Percentiles rank a stretch among this genome's conserved stretches.
phyloP scores from a whole-genome alignment of 345 rosid genomes.

The Populus pruinosa region DNA sequence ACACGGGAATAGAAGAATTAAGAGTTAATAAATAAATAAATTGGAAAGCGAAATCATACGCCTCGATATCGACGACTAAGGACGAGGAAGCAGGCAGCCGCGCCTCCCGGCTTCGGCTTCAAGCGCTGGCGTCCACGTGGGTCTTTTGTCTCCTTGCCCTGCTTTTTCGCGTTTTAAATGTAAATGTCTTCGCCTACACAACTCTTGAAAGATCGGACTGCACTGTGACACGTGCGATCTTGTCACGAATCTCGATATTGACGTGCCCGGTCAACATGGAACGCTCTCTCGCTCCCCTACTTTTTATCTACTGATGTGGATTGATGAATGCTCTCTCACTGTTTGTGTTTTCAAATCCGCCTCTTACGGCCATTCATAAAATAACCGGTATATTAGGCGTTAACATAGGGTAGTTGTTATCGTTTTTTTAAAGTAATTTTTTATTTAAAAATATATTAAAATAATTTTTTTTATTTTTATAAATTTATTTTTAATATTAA shows the following conservation, averaged over 20 bases:
- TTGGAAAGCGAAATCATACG: neutral
- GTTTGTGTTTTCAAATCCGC: no score
- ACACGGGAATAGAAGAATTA: neutral
- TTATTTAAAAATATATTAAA: no score
- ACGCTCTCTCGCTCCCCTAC: conserved; percentile 27
- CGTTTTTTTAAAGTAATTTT: no score
- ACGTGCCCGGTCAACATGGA: conserved; percentile 26
- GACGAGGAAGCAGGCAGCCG: conserved; percentile 47
- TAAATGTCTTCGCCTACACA: neutral
- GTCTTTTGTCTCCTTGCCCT: conserved; percentile 27
- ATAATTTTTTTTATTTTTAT: no score
- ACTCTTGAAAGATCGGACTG: conserved; percentile 9
- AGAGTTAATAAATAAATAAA: neutral
- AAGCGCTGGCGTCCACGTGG: conserved; percentile 31
- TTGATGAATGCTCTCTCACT: no score
- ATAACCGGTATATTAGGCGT: no score
- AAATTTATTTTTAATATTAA: no score
- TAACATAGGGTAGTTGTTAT: no score
- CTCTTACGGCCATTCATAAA: no score
- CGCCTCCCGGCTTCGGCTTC: conserved; percentile 38
- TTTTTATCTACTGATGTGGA: neutral
- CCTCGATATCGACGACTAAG: conserved; percentile 16
- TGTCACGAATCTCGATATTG: conserved; percentile 26
- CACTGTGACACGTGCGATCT: conserved; percentile 30
- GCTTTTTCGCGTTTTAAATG: neutral